A percentile compares a stretch with the other conserved stretches of the same genome.
Evolutionary conservation across 2,329 filamentous ascomycete genomes (phyloP).

Genomic region (Epicoccum nigrum): DNA sequence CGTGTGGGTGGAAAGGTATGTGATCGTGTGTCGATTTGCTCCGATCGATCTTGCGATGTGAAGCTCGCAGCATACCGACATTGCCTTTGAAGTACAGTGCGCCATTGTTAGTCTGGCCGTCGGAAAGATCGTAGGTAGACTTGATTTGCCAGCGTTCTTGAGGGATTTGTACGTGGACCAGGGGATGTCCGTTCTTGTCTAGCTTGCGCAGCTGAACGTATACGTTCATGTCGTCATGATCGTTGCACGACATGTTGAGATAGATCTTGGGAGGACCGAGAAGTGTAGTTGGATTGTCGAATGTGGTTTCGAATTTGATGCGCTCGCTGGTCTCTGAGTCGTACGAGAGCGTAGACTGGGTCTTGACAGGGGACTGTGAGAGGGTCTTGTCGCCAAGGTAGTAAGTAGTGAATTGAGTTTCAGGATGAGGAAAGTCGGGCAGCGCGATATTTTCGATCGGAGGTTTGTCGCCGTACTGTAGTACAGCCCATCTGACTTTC

Average conservation of each 20-base stretch:
- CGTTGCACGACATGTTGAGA: constrained; percentile 54
- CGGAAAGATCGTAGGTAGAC: constrained; percentile 45
- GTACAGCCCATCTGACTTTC: constrained; percentile 49
- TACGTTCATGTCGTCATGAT: constrained; percentile 53
- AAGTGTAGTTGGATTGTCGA: constrained; percentile 48
- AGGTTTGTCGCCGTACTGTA: constrained; percentile 30
- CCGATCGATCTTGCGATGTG: too few relatives aligned
- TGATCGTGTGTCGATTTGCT: constrained; percentile 49
- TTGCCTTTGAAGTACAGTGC: constrained; percentile 42
- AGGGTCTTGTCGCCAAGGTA: background rate
- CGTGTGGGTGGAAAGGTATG: constrained; percentile 38
- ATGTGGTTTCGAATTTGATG: constrained; percentile 21
- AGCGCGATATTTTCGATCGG: constrained; percentile 21
- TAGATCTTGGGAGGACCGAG: constrained; percentile 56
- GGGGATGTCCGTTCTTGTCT: constrained; percentile 49
- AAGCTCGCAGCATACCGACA: constrained; percentile 52
- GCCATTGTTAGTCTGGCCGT: too few relatives aligned
- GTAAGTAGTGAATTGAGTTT: background rate
- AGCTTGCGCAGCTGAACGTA: constrained; percentile 55
- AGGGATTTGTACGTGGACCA: constrained; percentile 54
- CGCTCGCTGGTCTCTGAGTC: background rate
- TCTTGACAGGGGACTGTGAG: background rate
- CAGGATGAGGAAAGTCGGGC: constrained; percentile 18
- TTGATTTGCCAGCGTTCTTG: constrained; percentile 13
- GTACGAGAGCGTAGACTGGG: constrained; percentile 16